phyloP scores from a whole-genome alignment of 2,329 filamentous ascomycete genomes.

The Cladosporium cucumerinum region DNA sequence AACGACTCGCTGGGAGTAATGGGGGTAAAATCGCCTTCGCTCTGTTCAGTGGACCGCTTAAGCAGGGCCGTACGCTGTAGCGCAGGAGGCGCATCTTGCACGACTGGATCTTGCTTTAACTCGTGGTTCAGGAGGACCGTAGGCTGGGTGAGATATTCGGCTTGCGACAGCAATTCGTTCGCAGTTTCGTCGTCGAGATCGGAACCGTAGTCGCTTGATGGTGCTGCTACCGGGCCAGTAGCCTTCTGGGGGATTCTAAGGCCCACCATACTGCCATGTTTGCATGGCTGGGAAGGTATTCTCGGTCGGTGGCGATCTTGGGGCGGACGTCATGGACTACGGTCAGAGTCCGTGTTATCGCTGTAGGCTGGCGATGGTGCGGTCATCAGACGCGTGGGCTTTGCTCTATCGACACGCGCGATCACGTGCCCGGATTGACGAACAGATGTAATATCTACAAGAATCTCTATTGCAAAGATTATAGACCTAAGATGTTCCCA shows the following conservation, averaged over 20 bases:
- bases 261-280: conserved; percentile 18
- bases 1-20: background rate
- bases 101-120: conserved; percentile 21
- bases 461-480: background rate
- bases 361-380: background rate
- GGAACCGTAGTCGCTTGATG: conserved; percentile 60
- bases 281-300: background rate
- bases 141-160: conserved; percentile 32
- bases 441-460: background rate
- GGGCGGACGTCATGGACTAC: conserved; percentile 3
- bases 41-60: conserved; percentile 8
- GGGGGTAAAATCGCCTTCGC: background rate
- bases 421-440: background rate
- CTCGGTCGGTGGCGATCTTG: background rate
- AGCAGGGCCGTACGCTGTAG: conserved; percentile 8
- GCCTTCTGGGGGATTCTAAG: background rate
- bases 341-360: background rate
- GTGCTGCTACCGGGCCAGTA: conserved; percentile 15
- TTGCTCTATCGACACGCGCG: background rate
- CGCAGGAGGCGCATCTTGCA: conserved; percentile 24
- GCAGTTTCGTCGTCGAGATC: conserved; percentile 59
- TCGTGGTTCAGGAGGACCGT: conserved; percentile 17
- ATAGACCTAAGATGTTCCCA: background rate
- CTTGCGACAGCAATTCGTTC: conserved; percentile 49
- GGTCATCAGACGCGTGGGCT: conserved; percentile 8